phyloP scores from a whole-genome alignment of 2,329 filamentous ascomycete genomes.

The Trichoderma simmonsii region DNA sequence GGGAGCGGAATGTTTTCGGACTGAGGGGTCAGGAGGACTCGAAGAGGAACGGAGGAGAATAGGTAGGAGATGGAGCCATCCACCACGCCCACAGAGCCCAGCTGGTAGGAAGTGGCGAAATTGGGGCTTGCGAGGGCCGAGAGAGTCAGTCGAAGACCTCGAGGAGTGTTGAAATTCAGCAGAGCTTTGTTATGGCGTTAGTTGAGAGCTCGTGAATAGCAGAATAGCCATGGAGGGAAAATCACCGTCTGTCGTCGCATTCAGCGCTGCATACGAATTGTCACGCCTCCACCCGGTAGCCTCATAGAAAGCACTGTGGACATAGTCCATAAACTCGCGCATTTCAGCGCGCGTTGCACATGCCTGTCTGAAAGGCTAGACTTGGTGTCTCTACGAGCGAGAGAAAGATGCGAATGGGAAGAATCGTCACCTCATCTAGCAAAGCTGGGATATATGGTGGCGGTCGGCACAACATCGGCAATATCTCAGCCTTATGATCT shows the following conservation, averaged over 20 bases:
- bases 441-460: not conserved
- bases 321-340: constrained; percentile 97
- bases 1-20: constrained; percentile 75
- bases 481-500: not conserved
- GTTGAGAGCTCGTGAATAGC: not conserved
- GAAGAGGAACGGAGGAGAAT: constrained; percentile 81
- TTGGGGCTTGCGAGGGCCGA: constrained; percentile 89
- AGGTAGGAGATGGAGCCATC: constrained; percentile 97
- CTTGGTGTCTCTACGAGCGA: not conserved
- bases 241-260: constrained; percentile 75
- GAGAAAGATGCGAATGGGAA: not conserved
- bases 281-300: constrained; percentile 86
- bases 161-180: constrained; percentile 83
- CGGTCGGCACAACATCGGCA: constrained; percentile 15
- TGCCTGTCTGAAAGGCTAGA: constrained; percentile 23
- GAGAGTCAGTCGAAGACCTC: constrained; percentile 78
- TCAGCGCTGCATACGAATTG: constrained; percentile 86
- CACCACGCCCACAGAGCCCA: constrained; percentile 85
- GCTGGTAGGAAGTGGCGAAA: constrained; percentile 90
- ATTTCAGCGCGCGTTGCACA: constrained; percentile 49
- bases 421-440: not conserved
- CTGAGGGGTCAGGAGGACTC: constrained; percentile 59
- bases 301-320: constrained; percentile 85
- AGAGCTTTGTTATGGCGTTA: constrained; percentile 55
- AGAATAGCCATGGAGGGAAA: not conserved